Base-by-base conservation (phyloP, 73 alveolate species). In the Paramecium sonneborni region DNA sequence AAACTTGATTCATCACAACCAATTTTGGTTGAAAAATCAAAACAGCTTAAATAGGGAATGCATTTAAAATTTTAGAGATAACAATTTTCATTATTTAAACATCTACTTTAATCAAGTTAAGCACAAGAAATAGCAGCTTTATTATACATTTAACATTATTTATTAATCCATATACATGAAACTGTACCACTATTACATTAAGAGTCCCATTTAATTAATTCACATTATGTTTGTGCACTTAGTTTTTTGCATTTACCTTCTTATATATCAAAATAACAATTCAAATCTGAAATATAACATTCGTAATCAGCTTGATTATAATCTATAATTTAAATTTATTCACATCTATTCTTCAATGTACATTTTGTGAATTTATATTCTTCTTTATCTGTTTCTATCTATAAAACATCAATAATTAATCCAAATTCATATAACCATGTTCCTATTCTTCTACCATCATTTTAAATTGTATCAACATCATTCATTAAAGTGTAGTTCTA, bases 341-440 rank as follows among this genome's bases (percentile, higher is more conserved):
- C 39, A 43, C 90, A 79, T 11, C 14, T 30, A 0, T 1, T 7
- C 24, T 79, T 79, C 14, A 7, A 18, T 26, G 12, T 8, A 79
- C 90, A 79, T 44, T 79, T 79, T 43, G 69, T 39, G 30, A 79
- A 79, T 20, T 9, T 43, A 24, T 79, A 79, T 24, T 57, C 18
- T 41, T 79, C 69, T 39, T 14, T 11, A 24, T 39, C 28, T 30
- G 0, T 1, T 20, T 32, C 32, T 20, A 3, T 39, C 10, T 21
- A 20, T 23, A 44, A 10, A 0, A 46, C 52, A 21, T 12, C 8
- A 5, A 24, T 20, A 12, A 79, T 79, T 46, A 10, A 41, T 43
- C 90, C 90, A 79, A 43, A 79, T 39, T 79, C 90, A 43, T 79
- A 79, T 24, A 43, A 44, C 90, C 69, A 46, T 43, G 90, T 21